Percentiles rank a stretch among this genome's conserved stretches.
Evolutionary conservation across 306 rosid species (phyloP).

Genomic region (Echinosophora koreensis): DNA sequence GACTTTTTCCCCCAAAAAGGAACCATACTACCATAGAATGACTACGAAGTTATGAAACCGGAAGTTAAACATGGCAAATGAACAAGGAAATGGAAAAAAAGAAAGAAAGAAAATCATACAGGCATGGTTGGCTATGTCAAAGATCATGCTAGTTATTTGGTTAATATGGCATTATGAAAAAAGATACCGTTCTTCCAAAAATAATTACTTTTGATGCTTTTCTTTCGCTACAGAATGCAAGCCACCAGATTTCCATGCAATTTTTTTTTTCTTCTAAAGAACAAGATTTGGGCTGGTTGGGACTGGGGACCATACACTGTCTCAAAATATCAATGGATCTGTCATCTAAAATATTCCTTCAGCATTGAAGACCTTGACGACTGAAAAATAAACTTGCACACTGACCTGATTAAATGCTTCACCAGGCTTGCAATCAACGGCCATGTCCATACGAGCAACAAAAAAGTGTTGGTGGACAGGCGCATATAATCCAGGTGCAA

Average conservation of each 20-base stretch:
- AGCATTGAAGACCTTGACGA: neutral
- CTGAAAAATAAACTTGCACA: neutral
- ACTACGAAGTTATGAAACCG: neutral
- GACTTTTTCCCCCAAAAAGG: neutral
- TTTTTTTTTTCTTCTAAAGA: neutral
- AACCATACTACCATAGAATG: neutral
- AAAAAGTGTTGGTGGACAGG: constrained; percentile 82
- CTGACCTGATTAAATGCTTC: constrained; percentile 77
- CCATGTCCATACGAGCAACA: constrained; percentile 85
- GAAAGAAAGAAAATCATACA: neutral
- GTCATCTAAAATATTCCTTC: constrained; percentile 3
- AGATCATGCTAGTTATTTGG: constrained; percentile 9
- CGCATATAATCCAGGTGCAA: constrained; percentile 81
- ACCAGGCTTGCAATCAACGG: constrained; percentile 83
- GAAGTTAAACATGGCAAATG: constrained; percentile 10
- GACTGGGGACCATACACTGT: neutral
- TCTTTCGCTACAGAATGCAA: neutral
- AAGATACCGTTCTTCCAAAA: constrained; percentile 10
- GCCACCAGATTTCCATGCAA: neutral
- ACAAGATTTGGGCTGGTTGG: neutral
- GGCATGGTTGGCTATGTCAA: neutral
- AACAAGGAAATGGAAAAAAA: neutral
- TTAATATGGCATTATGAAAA: constrained; percentile 1
- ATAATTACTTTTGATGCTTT: constrained; percentile 2
- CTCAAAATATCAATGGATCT: constrained; percentile 14